Evolutionary conservation across 768 basidiomycete species (phyloP).

Genomic region (Obba rivulosa): DNA sequence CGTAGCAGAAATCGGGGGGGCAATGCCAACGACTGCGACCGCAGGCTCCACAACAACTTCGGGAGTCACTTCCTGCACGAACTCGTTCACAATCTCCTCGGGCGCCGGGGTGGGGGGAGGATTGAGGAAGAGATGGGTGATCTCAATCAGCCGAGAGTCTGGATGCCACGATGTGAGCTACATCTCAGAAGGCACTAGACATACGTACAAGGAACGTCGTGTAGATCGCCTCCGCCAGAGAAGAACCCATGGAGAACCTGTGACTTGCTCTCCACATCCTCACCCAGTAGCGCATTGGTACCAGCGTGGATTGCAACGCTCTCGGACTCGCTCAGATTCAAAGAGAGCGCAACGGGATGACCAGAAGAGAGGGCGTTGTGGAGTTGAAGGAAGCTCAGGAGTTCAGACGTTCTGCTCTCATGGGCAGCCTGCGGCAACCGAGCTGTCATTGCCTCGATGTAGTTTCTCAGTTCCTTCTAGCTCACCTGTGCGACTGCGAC

Average conservation of each 20-base stretch:
- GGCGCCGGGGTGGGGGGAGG: constrained; percentile 31
- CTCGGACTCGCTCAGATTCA: constrained; percentile 48
- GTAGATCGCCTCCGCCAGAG: constrained; percentile 50
- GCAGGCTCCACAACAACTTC: not conserved
- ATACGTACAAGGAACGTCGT: constrained; percentile 60
- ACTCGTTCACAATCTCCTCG: constrained; percentile 20
- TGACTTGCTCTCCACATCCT: constrained; percentile 45
- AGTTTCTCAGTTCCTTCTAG: not conserved
- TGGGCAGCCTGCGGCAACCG: constrained; percentile 34
- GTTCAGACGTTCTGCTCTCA: constrained; percentile 38
- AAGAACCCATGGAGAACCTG: constrained; percentile 51
- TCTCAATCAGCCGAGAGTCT: constrained; percentile 62
- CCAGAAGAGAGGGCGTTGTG: constrained; percentile 44
- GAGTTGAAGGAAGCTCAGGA: constrained; percentile 57
- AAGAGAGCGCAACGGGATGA: constrained; percentile 34
- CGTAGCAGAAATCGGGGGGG: constrained; percentile 33
- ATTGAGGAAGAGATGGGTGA: constrained; percentile 48
- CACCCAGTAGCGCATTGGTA: constrained; percentile 50
- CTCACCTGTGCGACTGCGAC: constrained; percentile 54
- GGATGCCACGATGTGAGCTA: not conserved
- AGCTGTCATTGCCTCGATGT: not conserved
- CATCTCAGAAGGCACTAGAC: constrained; percentile 6
- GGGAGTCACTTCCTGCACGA: not conserved
- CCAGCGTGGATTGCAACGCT: constrained; percentile 47
- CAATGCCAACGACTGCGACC: constrained; percentile 31